Conservation (phyloP, 345 rosid genomes). For the Pugionium dolabratum region DNA sequence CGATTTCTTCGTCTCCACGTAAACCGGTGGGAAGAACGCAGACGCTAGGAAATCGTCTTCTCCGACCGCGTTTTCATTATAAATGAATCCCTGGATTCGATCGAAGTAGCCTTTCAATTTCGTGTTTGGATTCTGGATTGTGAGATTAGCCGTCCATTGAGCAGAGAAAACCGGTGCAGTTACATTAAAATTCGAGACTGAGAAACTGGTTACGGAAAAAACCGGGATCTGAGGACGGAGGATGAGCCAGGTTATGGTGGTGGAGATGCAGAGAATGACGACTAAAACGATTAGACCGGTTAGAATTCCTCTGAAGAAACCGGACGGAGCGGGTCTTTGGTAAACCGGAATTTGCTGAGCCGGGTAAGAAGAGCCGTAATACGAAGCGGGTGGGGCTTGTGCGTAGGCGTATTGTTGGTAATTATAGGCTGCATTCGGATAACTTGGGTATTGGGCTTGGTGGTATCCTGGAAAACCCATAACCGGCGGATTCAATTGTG, state of each 20-base stretch:
- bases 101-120: conserved; percentile 43
- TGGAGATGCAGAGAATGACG: conserved; percentile 37
- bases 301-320: conserved; percentile 45
- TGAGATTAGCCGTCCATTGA: conserved; percentile 39
- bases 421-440: conserved; percentile 33
- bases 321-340: conserved; percentile 31
- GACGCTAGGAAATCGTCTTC: conserved; percentile 36
- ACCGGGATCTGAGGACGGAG: conserved; percentile 42
- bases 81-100: conserved; percentile 36
- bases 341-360: conserved; percentile 26
- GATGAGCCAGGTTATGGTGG: conserved; percentile 41
- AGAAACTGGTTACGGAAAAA: conserved; percentile 37
- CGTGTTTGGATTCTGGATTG: conserved; percentile 41
- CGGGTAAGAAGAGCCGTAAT: conserved; percentile 42
- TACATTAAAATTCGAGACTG: conserved; percentile 40
- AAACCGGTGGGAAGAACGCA: conserved; percentile 33
- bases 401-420: conserved; percentile 32
- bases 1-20: conserved; percentile 37
- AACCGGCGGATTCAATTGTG: conserved; percentile 29
- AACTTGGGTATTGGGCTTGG: conserved; percentile 31
- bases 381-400: conserved; percentile 49
- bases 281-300: conserved; percentile 44
- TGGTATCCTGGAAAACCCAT: conserved; percentile 40
- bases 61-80: conserved; percentile 20
- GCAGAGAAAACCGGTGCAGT: conserved; percentile 45